Conservation (phyloP, 2,329 filamentous ascomycete genomes). For the Exophiala dermatitidis region DNA sequence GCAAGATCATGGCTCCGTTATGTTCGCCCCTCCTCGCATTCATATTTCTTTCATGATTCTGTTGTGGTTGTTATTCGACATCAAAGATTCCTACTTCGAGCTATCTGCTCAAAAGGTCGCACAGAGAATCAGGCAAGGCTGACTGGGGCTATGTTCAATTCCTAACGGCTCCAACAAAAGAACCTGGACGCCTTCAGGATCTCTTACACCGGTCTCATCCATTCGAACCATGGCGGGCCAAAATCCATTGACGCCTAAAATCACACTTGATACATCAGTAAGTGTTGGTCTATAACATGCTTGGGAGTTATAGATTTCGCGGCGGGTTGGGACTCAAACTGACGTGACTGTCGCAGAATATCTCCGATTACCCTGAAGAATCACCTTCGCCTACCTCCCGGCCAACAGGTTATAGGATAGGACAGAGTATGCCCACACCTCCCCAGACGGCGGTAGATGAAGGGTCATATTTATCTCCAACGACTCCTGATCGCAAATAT, state of each 20-base stretch:
- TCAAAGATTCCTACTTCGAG: too few species aligned
- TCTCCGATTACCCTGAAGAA: conserved; percentile 10
- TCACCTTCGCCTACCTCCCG: conserved; percentile 8
- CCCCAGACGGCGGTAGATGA: conserved; percentile 22
- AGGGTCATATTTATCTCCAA: conserved; percentile 28
- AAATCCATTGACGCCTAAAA: conserved; percentile 16
- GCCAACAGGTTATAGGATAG: conserved; percentile 12
- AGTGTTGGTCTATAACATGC: conserved; percentile 2
- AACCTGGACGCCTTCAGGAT: neutral
- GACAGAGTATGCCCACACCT: conserved; percentile 23
- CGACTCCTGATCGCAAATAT: conserved; percentile 29
- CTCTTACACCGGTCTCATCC: neutral
- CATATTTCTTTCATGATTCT: neutral
- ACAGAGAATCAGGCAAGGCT: too few species aligned
- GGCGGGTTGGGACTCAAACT: neutral
- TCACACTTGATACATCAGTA: conserved; percentile 26
- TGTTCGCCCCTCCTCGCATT: neutral
- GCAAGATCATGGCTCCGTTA: neutral
- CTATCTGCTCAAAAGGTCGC: too few species aligned
- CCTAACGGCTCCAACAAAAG: neutral
- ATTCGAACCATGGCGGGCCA: conserved; percentile 15
- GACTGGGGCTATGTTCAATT: neutral
- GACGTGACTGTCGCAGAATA: conserved; percentile 12
- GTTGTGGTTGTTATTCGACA: too few species aligned
- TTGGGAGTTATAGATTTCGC: neutral